Evolutionary conservation across 2,329 filamentous ascomycete species (phyloP), one percentile per base, ranked within the genome.

Genomic region (Endothia cerciana): DNA sequence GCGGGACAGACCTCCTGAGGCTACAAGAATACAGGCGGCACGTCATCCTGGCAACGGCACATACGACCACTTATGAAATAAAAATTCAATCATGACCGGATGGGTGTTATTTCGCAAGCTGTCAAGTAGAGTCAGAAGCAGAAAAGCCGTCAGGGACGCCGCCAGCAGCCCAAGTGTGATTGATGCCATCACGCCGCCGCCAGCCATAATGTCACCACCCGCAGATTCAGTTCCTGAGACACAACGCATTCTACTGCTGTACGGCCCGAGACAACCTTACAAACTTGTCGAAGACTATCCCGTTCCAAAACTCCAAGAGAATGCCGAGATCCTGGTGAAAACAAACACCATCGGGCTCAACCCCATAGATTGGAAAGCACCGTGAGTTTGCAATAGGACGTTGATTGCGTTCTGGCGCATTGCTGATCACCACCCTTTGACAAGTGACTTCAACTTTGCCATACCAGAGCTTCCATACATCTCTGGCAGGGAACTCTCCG

Each of bases 291-390:
- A 71, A 5, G 65, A 71, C 41, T 73, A 76, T 57, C 69, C 74
- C 17, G 71, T 76, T 2, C 74, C 74, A 5, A 30, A 69, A 30
- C 64, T 74, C 3, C 40, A 68, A 17, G 60, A 65, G 25, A 70
- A 72, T 10, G 65, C 70, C 53, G 87, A 92, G 71, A 76, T 91
- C 5, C 77, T 92, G 5, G 83, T 92, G n/a, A 85, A 84, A 72
- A 84, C 87, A 1, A 78, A 83, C 45, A 85, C 85, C 15, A 88
- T 92, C 70, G 90, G 91, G 0, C 77, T 93, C 45, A 93, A 93
- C 71, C 91, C 91, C 0, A 90, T 93, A 64, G 91, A 92, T 74
- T 91, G 87, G 87, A 91, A 91, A 78, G 84, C 87, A 66, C 87
- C 89, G 89, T 91, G 78, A 71, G 86, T 81, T 15, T n/a, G n/a